phyloP scores from a whole-genome alignment of 768 basidiomycete species.

The Russula virescens region DNA sequence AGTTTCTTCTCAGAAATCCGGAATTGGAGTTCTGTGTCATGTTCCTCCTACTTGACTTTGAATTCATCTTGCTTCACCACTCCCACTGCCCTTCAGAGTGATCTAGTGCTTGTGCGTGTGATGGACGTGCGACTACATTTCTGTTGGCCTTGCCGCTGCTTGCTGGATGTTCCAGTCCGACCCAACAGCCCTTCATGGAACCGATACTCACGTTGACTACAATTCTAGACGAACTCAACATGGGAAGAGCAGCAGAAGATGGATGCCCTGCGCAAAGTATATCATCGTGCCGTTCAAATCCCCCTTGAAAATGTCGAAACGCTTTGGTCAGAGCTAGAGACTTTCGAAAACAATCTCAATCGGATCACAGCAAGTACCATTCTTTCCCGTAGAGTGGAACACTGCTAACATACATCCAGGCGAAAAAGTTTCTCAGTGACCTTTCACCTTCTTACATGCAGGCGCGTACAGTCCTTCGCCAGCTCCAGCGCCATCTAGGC shows the following conservation, averaged over 20 bases:
- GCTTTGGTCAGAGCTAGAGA: conserved; percentile 90
- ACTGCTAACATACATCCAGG: conserved; percentile 37
- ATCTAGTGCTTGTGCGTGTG: conserved; percentile 21
- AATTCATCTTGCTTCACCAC: conserved; percentile 21
- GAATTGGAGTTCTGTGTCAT: conserved; percentile 14
- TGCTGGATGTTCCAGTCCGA: conserved; percentile 9
- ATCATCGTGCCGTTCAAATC: conserved; percentile 90
- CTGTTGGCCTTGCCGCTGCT: conserved; percentile 10
- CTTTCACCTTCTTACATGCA: conserved; percentile 94
- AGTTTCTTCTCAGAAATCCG: conserved; percentile 6
- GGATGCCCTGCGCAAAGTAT: conserved; percentile 86
- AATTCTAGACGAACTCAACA: conserved; percentile 57
- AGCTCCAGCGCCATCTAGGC: conserved; percentile 64
- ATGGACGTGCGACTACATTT: conserved; percentile 16
- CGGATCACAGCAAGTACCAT: conserved; percentile 60
- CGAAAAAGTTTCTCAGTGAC: conserved; percentile 94
- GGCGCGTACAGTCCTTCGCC: conserved; percentile 81
- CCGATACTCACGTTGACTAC: conserved; percentile 18
- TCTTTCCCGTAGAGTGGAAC: neutral
- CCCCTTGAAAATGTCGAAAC: conserved; percentile 90
- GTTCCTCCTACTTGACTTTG: conserved; percentile 21
- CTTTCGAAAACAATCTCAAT: conserved; percentile 86
- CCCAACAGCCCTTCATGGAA: conserved; percentile 9
- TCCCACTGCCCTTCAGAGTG: conserved; percentile 18
- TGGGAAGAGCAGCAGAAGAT: conserved; percentile 97